Conservation (phyloP, 257 asterid genomes). For the Nicotiana benthamiana region DNA sequence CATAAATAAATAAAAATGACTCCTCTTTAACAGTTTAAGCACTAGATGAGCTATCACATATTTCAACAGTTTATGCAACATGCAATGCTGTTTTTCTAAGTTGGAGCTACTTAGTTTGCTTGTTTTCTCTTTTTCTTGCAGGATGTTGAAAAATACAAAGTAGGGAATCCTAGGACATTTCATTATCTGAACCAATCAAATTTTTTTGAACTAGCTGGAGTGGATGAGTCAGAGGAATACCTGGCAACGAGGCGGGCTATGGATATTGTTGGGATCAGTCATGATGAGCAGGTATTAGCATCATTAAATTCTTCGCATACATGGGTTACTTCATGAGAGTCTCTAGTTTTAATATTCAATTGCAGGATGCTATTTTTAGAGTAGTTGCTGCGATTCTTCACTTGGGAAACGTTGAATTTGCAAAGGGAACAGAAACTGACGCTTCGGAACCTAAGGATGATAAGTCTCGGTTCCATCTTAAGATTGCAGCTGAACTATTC, state of each 20-base stretch:
- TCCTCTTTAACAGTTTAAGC: background rate
- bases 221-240: slow-evolving; percentile 75
- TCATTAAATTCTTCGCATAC: background rate
- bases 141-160: slow-evolving; percentile 64
- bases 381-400: slow-evolving; percentile 90
- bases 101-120: slow-evolving; percentile 1
- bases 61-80: background rate
- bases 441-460: slow-evolving; percentile 77
- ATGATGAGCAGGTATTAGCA: slow-evolving; percentile 62
- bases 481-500: slow-evolving; percentile 65
- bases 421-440: slow-evolving; percentile 58
- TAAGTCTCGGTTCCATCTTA: slow-evolving; percentile 61
- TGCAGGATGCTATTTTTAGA: slow-evolving; percentile 77
- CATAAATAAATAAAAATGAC: background rate
- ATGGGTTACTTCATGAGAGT: slow-evolving; percentile 9
- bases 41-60: background rate
- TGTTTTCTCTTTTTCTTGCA: slow-evolving; percentile 15
- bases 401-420: slow-evolving; percentile 77
- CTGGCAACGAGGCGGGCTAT: slow-evolving; percentile 71
- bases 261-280: slow-evolving; percentile 79
- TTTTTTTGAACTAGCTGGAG: slow-evolving; percentile 52
- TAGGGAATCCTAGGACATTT: slow-evolving; percentile 57
- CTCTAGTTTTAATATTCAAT: slow-evolving; percentile 14
- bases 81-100: background rate
- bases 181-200: slow-evolving; percentile 82